Conservation (phyloP, 1,284 basidiomycete genomes). For the Irpex sp. region DNA sequence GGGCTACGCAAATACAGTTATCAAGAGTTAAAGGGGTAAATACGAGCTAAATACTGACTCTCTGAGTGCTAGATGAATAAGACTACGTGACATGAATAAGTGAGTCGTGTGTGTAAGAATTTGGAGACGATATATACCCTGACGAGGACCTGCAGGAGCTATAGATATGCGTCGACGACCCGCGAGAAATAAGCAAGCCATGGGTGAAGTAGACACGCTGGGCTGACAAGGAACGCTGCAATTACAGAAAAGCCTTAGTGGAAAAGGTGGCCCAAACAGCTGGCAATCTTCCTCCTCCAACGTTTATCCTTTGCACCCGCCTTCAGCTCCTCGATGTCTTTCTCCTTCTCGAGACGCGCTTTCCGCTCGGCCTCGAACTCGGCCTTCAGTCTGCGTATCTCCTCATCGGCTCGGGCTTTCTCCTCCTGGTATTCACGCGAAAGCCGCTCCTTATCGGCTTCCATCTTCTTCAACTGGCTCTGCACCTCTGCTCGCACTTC, state of each 20-base stretch:
- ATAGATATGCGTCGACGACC: background rate
- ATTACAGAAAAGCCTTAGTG: no score
- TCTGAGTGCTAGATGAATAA: no score
- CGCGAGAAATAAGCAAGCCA: no score
- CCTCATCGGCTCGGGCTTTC: background rate
- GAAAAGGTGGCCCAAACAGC: no score
- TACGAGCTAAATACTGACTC: no score
- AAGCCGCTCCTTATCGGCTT: conserved; percentile 1
- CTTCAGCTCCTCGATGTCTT: background rate
- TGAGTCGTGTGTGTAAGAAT: background rate
- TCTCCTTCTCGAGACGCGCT: background rate
- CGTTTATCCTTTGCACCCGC: background rate
- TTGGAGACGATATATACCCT: background rate
- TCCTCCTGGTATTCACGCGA: conserved; percentile 5
- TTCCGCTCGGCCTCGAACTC: conserved; percentile 4
- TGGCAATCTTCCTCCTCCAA: no score
- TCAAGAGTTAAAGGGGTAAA: no score
- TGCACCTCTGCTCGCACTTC: conserved; percentile 2
- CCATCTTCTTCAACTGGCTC: background rate
- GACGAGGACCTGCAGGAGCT: background rate
- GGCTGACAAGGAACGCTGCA: no score
- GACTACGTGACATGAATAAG: background rate
- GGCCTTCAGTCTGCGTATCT: background rate
- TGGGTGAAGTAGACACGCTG: no score
- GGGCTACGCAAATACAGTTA: no score